Evolutionary conservation across 2,329 filamentous ascomycete species (phyloP).

Genomic region (Epichloe elymi): DNA sequence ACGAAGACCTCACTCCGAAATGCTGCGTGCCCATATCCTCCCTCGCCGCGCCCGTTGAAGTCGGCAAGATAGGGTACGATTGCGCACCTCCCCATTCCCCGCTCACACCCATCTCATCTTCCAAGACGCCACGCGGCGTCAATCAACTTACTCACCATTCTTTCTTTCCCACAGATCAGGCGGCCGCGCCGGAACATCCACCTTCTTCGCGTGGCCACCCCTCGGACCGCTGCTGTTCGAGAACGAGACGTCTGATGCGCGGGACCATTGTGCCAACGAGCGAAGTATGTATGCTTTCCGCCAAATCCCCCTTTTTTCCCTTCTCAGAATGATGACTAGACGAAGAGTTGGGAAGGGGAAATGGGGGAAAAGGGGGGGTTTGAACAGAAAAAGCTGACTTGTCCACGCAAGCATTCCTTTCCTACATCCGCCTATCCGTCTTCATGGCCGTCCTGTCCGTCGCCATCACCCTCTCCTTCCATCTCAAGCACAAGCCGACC

Average conservation of each 20-base stretch:
- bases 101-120: no score
- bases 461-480: slow-evolving; percentile 87
- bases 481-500: slow-evolving; percentile 63
- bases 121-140: no score
- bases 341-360: no score
- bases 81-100: neutral
- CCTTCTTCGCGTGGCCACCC: slow-evolving; percentile 49
- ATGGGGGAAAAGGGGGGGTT: no score
- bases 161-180: no score
- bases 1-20: slow-evolving; percentile 21
- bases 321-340: no score
- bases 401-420: slow-evolving; percentile 55
- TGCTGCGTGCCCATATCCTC: slow-evolving; percentile 25
- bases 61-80: slow-evolving; percentile 27
- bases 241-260: slow-evolving; percentile 60
- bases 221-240: slow-evolving; percentile 59
- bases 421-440: slow-evolving; percentile 76
- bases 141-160: no score
- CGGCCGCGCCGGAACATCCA: slow-evolving; percentile 16
- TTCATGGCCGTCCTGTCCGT: slow-evolving; percentile 86
- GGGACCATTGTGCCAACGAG: slow-evolving; percentile 71
- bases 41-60: slow-evolving; percentile 30
- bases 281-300: slow-evolving; percentile 47
- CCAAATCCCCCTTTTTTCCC: no score
- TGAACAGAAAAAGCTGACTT: neutral